Evolutionary conservation across 2,329 filamentous ascomycete genomes (phyloP).

Genomic region (Epichloe hybrida): DNA sequence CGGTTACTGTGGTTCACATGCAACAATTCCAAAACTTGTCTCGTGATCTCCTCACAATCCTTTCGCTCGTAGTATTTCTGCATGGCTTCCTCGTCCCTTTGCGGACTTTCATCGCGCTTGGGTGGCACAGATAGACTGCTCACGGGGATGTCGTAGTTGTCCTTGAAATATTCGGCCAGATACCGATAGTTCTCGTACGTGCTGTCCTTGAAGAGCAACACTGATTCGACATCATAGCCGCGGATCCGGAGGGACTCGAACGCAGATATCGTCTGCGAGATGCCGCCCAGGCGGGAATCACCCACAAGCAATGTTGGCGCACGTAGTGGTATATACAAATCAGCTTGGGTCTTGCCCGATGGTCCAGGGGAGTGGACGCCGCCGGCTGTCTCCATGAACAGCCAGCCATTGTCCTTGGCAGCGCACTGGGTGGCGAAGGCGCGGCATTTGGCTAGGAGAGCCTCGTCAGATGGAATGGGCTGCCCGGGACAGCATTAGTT

Average conservation of each 20-base stretch:
- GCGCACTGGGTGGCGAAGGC: constrained; percentile 30
- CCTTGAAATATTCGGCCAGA: constrained; percentile 51
- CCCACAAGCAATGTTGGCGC: constrained; percentile 61
- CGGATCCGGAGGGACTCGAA: constrained; percentile 67
- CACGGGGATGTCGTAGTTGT: constrained; percentile 43
- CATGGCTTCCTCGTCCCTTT: constrained; percentile 45
- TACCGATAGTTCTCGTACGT: constrained; percentile 57
- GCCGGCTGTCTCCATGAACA: constrained; percentile 69
- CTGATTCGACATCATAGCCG: constrained; percentile 60
- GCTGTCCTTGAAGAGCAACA: constrained; percentile 55
- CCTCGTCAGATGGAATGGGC: constrained; percentile 35
- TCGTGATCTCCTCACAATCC: constrained; percentile 24
- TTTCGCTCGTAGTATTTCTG: constrained; percentile 45
- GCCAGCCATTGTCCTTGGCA: constrained; percentile 33
- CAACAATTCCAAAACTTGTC: constrained; percentile 36
- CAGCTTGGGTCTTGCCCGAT: constrained; percentile 62
- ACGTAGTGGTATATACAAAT: constrained; percentile 63
- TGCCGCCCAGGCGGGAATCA: constrained; percentile 64
- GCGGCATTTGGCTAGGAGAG: constrained; percentile 29
- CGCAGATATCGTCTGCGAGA: constrained; percentile 66
- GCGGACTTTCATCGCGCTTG: constrained; percentile 19
- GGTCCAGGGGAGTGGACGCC: constrained; percentile 66
- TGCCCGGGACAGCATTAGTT: constrained; percentile 12
- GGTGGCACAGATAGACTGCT: constrained; percentile 49
- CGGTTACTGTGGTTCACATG: constrained; percentile 39